Evolutionary conservation across 257 asterid species (phyloP).

Genomic region (Fraxinus pennsylvanica): DNA sequence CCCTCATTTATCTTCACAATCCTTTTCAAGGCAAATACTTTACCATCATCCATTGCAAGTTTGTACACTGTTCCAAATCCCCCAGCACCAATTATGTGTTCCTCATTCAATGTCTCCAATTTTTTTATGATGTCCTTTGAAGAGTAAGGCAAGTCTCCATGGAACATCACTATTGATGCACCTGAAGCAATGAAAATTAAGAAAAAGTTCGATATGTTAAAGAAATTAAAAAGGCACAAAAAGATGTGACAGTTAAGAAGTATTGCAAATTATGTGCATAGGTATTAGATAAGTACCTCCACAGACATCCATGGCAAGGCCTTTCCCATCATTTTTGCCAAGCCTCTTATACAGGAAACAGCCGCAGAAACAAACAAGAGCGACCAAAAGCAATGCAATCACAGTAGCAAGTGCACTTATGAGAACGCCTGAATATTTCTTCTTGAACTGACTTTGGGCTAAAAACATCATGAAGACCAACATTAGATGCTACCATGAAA

Average conservation of each 20-base stretch:
- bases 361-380: slow-evolving; percentile 97
- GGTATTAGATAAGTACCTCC: slow-evolving; percentile 64
- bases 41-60: slow-evolving; percentile 94
- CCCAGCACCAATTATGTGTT: slow-evolving; percentile 84
- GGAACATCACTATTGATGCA: slow-evolving; percentile 91
- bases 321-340: slow-evolving; percentile 67
- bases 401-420: slow-evolving; percentile 92
- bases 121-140: slow-evolving; percentile 86
- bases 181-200: slow-evolving; percentile 52
- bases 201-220: not conserved
- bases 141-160: slow-evolving; percentile 92
- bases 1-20: slow-evolving; percentile 81
- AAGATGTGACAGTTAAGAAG: not conserved
- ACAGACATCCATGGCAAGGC: slow-evolving; percentile 76
- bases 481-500: not conserved
- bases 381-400: slow-evolving; percentile 87
- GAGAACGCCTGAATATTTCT: slow-evolving; percentile 75
- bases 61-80: slow-evolving; percentile 94
- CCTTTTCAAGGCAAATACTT: slow-evolving; percentile 79
- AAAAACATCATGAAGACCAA: slow-evolving; percentile 31
- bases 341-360: slow-evolving; percentile 84
- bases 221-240: slow-evolving; percentile 16
- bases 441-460: slow-evolving; percentile 64
- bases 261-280: slow-evolving; percentile 20
- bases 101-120: slow-evolving; percentile 75